A percentile compares a stretch with the other conserved stretches of the same genome.
Evolutionary conservation across 306 rosid species (phyloP).

Genomic region (Alnus rubra): DNA sequence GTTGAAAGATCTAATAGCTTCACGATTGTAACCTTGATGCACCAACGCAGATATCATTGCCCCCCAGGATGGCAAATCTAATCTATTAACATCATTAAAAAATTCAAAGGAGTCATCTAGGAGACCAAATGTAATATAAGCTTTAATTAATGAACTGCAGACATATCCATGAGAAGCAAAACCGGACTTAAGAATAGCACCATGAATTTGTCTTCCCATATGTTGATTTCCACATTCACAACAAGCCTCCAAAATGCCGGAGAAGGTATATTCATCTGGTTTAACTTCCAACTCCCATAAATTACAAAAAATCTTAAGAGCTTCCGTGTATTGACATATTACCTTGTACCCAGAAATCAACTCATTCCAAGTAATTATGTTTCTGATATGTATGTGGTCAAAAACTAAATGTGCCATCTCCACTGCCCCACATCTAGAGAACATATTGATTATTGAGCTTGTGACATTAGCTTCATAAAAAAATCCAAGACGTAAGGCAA

Average conservation of each 20-base stretch:
- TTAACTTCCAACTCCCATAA: conserved; percentile 42
- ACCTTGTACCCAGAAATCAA: conserved; percentile 43
- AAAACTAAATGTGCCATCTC: conserved; percentile 41
- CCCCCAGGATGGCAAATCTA: conserved; percentile 48
- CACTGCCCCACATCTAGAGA: conserved; percentile 47
- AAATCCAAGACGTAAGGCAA: conserved; percentile 42
- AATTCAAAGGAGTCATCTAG: conserved; percentile 45
- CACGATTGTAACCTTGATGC: conserved; percentile 38
- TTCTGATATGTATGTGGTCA: conserved; percentile 26
- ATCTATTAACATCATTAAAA: conserved; percentile 34
- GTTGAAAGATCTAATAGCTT: conserved; percentile 40
- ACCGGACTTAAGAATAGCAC: conserved; percentile 44
- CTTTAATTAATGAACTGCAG: conserved; percentile 47
- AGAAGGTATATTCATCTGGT: conserved; percentile 46
- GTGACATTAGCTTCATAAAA: conserved; percentile 34
- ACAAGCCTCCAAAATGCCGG: conserved; percentile 45
- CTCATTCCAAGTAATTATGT: conserved; percentile 49
- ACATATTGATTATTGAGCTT: conserved; percentile 46
- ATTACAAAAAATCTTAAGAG: conserved; percentile 33
- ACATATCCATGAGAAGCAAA: conserved; percentile 41
- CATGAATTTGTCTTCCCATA: conserved; percentile 46
- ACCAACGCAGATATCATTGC: conserved; percentile 50
- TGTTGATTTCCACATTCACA: conserved; percentile 30
- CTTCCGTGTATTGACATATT: conserved; percentile 32
- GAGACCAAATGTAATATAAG: conserved; percentile 42